These are phyloP conservation scores for Rosa multiflora DNA, from an alignment of 306 rosid genomes.

Conservation along the genomic window DNA sequence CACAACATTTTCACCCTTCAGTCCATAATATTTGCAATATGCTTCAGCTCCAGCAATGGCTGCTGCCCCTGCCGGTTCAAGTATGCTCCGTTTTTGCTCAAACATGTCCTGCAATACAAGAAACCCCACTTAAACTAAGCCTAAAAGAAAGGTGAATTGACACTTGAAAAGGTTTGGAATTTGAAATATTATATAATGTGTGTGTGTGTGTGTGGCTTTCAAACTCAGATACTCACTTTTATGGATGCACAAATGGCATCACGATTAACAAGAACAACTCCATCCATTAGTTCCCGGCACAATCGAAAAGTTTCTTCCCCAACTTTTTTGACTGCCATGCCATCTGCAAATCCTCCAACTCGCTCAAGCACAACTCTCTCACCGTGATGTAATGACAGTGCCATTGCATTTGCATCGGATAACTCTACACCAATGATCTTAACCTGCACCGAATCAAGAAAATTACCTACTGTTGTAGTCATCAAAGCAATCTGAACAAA, in stretches of 20 bases:
- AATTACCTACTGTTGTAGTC: not conserved
- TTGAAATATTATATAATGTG: constrained; percentile 1
- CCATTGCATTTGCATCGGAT: constrained; percentile 91
- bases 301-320: constrained; percentile 87
- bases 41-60: constrained; percentile 99
- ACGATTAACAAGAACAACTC: constrained; percentile 80
- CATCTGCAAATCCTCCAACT: constrained; percentile 93
- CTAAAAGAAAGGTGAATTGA: not conserved
- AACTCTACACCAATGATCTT: constrained; percentile 93
- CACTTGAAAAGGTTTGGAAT: not conserved
- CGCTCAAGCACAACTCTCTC: constrained; percentile 68
- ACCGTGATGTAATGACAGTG: constrained; percentile 78
- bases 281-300: constrained; percentile 83
- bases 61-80: constrained; percentile 97
- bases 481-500: not conserved
- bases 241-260: constrained; percentile 96
- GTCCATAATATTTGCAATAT: constrained; percentile 87
- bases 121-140: not conserved
- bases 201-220: not conserved
- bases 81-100: constrained; percentile 90
- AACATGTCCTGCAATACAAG: constrained; percentile 72
- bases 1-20: constrained; percentile 72
- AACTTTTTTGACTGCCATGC: constrained; percentile 93
- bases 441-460: constrained; percentile 45
- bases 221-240: constrained; percentile 49